These are phyloP conservation scores for Sphagnum contortum DNA, from an alignment of 225 moss, liverwort and hornwort genomes.

Conservation along the genomic window DNA sequence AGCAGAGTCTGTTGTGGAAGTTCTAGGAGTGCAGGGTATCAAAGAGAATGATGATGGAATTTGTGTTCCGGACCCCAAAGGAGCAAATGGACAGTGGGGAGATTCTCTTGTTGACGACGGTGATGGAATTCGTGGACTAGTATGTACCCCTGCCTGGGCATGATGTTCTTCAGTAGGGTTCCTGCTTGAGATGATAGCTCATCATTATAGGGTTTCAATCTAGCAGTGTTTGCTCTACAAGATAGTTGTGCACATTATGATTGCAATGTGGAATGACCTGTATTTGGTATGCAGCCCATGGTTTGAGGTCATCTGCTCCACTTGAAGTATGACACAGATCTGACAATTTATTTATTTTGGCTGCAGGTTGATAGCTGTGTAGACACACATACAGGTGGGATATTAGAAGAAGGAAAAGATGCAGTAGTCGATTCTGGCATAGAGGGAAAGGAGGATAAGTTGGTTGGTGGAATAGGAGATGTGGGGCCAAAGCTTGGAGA, in stretches of 20 bases:
- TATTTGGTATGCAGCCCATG: too few relatives aligned
- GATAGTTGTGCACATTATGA: too few relatives aligned
- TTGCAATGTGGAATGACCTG: too few relatives aligned
- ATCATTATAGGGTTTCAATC: too few relatives aligned
- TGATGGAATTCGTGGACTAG: background rate
- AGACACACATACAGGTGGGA: conserved; percentile 40
- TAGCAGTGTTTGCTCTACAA: too few relatives aligned
- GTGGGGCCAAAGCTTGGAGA: conserved; percentile 35
- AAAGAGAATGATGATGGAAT: conserved; percentile 18
- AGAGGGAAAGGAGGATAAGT: conserved; percentile 35
- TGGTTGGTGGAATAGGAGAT: conserved; percentile 24
- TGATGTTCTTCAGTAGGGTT: too few relatives aligned
- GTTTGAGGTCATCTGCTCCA: too few relatives aligned
- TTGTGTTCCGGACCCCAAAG: conserved; percentile 28
- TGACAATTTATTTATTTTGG: background rate
- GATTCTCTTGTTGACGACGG: conserved; percentile 16
- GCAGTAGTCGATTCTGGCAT: conserved; percentile 31
- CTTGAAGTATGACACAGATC: too few relatives aligned
- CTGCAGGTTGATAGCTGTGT: conserved; percentile 49
- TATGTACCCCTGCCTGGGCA: too few relatives aligned
- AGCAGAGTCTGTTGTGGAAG: conserved; percentile 21
- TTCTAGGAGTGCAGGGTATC: conserved; percentile 17
- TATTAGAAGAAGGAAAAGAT: conserved; percentile 55
- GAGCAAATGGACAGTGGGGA: conserved; percentile 28
- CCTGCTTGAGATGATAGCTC: too few relatives aligned